Evolutionary conservation across 2,329 filamentous ascomycete genomes (phyloP), one percentile per base, ranked within the genome.

Genomic region (Botrytis hyacinthi): DNA sequence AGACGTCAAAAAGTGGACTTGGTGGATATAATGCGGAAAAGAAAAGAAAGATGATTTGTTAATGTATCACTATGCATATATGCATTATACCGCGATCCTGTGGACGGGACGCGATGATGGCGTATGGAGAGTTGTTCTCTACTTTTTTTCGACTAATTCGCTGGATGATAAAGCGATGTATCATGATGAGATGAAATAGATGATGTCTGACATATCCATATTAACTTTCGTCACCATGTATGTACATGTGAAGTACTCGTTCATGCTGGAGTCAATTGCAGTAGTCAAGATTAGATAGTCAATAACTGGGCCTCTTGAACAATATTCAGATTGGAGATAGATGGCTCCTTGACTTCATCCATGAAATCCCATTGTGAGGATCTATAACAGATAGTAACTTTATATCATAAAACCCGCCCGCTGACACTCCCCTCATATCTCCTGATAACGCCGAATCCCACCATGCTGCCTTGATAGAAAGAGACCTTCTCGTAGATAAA

Each of bases 71-170:
- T 32, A 60, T 59, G 35, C n/a, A 59, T 67, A 37, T 67, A 67
- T 72, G 63, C 51, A 72, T 61, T 48, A 32, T 68, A 40, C 62
- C 62, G 62, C 54, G 62, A 29, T 51, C 26, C 71, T 67, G 62
- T 67, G 40, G 51, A 44, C 40, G 46, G 71, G 61, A 61, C 32
- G 54, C 26, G 63, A 72, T 69, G 54, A 72, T 69, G 62, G 70
- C 35, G 42, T 61, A 32, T 48, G 42, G 46, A 57, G 35, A 29
- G 3, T 22, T 26, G 14, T 26, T 29, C 40, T 40, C 5, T 18
- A 20, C 9, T 26, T 32, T 12, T 37, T 0, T 57, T 29, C 4
- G 59, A 9, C 20, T 22, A 26, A 32, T 57, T 3, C 14, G 18
- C 9, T 6, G 16, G 18, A 14, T 40, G 16, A 40, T 40, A n/a